Conservation (phyloP, 371 early-diverging fungal species). For the Rhizopus sp. region DNA sequence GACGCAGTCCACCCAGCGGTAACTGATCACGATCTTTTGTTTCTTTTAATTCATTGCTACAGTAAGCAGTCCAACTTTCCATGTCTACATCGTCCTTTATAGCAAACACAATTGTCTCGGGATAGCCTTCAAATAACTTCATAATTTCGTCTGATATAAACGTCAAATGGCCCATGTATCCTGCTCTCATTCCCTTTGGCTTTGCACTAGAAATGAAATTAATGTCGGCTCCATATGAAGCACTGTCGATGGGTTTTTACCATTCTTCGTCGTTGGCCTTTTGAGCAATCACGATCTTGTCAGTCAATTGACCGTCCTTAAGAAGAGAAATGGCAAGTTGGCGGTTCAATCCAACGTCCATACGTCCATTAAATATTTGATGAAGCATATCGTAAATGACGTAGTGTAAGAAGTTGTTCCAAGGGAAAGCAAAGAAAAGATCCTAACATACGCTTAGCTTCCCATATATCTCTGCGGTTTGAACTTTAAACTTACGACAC, state of each 20-base stretch:
- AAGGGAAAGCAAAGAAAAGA: conserved; percentile 86
- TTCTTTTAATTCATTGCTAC: conserved; percentile 73
- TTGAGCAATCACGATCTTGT: conserved; percentile 78
- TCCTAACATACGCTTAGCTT: conserved; percentile 36
- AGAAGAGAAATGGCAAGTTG: conserved; percentile 78
- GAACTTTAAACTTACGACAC: conserved; percentile 32
- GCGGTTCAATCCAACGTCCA: conserved; percentile 61
- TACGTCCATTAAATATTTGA: conserved; percentile 86
- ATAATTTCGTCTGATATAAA: conserved; percentile 94
- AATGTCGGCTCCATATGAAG: not conserved
- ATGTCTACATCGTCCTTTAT: conserved; percentile 67
- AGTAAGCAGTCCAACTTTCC: conserved; percentile 88
- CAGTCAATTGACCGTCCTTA: conserved; percentile 77
- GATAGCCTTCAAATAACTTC: conserved; percentile 74
- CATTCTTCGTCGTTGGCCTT: conserved; percentile 35
- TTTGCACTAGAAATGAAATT: conserved; percentile 42
- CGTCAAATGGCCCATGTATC: conserved; percentile 96
- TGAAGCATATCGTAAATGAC: conserved; percentile 95
- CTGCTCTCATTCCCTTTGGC: conserved; percentile 86
- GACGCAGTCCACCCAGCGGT: conserved; percentile 84
- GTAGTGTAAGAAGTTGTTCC: conserved; percentile 96
- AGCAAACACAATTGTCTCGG: conserved; percentile 53
- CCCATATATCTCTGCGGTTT: not conserved
- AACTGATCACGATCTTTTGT: conserved; percentile 85
- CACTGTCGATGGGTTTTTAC: conserved; percentile 15